These are phyloP conservation scores for Bacidia rubella DNA, from an alignment of 495 filamentous ascomycete genomes.

Conservation along the genomic window DNA sequence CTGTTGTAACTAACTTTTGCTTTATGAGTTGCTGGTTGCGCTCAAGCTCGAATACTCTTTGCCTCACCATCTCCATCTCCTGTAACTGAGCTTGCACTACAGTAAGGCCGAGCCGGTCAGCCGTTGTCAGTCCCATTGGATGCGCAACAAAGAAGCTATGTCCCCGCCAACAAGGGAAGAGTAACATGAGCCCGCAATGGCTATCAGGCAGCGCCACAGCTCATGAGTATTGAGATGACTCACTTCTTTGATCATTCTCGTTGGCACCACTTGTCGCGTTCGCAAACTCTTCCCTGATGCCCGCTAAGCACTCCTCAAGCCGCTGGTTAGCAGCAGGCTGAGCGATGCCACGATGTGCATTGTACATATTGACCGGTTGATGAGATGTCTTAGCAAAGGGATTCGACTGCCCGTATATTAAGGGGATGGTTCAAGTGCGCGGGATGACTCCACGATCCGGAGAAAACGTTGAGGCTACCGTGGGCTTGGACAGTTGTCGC, in stretches of 20 bases:
- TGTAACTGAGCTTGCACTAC: constrained; percentile 74
- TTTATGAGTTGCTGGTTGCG: constrained; percentile 77
- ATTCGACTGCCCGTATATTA: neutral
- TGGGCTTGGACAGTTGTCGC: neutral
- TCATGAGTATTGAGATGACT: too few species aligned
- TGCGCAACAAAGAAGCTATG: neutral
- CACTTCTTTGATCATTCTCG: constrained; percentile 81
- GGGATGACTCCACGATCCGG: constrained; percentile 3
- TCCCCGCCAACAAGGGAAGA: too few species aligned
- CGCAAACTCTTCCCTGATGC: constrained; percentile 83
- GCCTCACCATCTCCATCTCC: constrained; percentile 83
- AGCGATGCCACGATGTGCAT: constrained; percentile 72
- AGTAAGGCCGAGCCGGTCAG: neutral
- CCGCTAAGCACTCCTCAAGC: constrained; percentile 79
- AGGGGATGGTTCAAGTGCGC: neutral
- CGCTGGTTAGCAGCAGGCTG: constrained; percentile 46
- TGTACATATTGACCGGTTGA: constrained; percentile 56
- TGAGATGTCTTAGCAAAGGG: neutral
- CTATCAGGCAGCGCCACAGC: too few species aligned
- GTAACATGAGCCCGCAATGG: too few species aligned
- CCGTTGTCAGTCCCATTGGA: too few species aligned
- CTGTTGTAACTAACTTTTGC: constrained; percentile 46
- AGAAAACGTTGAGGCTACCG: neutral
- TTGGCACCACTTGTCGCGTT: constrained; percentile 55
- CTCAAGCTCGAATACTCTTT: constrained; percentile 83